phyloP scores from a whole-genome alignment of 176 grass and related monocot species.

The Bothriochloa decipiens region DNA sequence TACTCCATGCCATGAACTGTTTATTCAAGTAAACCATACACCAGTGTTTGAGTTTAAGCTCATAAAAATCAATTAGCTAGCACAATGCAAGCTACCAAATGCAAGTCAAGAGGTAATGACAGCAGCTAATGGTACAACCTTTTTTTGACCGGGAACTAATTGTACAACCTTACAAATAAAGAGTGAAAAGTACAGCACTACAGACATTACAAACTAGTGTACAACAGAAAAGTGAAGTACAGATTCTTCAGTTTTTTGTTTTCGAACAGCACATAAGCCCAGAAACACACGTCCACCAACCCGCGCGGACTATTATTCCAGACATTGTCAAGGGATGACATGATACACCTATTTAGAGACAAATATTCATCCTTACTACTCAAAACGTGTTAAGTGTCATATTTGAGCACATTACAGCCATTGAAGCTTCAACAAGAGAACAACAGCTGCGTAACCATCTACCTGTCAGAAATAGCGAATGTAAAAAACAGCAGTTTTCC shows the following conservation, averaged over 20 bases:
- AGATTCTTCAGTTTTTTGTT: background rate
- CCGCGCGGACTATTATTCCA: background rate
- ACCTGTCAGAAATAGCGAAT: background rate
- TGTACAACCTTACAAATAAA: background rate
- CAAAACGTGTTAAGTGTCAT: background rate
- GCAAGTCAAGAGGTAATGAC: background rate
- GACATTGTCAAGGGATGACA: background rate
- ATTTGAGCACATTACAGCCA: background rate
- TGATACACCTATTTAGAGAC: background rate
- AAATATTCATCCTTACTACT: background rate
- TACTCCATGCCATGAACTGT: conserved; percentile 82
- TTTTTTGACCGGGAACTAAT: background rate
- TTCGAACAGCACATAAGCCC: background rate
- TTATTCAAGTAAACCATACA: conserved; percentile 24
- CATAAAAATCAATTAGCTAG: conserved; percentile 7
- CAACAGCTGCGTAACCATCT: background rate
- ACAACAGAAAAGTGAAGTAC: background rate
- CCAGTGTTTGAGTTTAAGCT: conserved; percentile 16
- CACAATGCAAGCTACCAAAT: conserved; percentile 26
- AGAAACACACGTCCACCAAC: background rate
- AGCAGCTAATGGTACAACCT: background rate
- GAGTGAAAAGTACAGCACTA: background rate
- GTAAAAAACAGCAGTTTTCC: background rate
- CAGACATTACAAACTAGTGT: background rate
- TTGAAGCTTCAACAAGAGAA: background rate